A percentile compares a stretch with the other conserved stretches of the same genome.
These are phyloP conservation scores for Stemphylium beticola DNA, from an alignment of 2,329 filamentous ascomycete species.

Conservation along the genomic window DNA sequence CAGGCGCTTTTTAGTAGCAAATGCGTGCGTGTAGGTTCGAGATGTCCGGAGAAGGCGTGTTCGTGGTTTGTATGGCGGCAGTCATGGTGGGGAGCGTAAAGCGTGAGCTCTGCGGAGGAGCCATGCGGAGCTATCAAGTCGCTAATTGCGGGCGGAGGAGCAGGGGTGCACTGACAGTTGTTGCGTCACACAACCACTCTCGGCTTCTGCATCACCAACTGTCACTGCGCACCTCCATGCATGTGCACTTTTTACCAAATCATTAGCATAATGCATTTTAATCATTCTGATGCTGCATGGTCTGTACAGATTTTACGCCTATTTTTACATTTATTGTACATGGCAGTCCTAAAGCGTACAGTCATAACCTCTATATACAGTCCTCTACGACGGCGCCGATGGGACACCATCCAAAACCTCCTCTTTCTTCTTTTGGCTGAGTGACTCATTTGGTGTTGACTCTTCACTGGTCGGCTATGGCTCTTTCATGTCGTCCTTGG, in stretches of 20 bases:
- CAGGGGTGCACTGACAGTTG: constrained; percentile 9
- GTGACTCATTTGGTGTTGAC: neutral
- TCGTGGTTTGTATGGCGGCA: constrained; percentile 12
- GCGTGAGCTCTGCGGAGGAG: constrained; percentile 23
- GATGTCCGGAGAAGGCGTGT: neutral
- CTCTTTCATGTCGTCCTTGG: neutral
- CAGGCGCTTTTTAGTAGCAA: neutral
- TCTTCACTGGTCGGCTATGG: constrained; percentile 3
- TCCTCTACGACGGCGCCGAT: constrained; percentile 3
- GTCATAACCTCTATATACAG: neutral
- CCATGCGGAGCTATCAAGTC: constrained; percentile 18
- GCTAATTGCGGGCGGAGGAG: constrained; percentile 12
- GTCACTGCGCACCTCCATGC: neutral
- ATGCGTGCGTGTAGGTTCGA: neutral
- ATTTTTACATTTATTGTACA: constrained; percentile 3
- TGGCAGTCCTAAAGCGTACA: neutral
- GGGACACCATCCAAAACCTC: constrained; percentile 9
- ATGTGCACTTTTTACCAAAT: neutral
- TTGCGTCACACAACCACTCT: neutral
- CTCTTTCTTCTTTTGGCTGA: constrained; percentile 5
- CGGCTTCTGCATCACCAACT: neutral
- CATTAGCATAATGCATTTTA: neutral
- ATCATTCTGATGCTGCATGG: neutral
- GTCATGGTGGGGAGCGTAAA: constrained; percentile 21
- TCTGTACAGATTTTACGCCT: neutral